Base-by-base conservation (phyloP, 129 eudicot genomes). In the Deinandra increscens region DNA sequence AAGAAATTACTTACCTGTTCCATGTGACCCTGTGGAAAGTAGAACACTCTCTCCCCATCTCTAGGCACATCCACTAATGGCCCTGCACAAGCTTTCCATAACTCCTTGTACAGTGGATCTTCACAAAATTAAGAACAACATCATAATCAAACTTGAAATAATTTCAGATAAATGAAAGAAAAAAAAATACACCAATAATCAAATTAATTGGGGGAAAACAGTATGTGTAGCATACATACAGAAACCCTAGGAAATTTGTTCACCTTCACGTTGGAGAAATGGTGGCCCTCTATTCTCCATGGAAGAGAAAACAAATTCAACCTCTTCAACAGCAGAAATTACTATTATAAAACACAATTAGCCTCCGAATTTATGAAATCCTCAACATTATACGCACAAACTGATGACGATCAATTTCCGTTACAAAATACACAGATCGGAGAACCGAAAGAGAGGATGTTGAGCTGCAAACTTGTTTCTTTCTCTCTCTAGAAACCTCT, bases 61-160 rank as follows among this genome's bases (percentile, higher is more conserved):
- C 61, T 79, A 41, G 98, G 98, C 42, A 92, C 81, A 66, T 88
- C 95, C 71, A 92, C 96, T 60, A 92, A 69, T 42, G 98, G 96
- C 8, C 98, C 98, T 42, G 98, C 98, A 88, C 98, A 92, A 6
- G 95, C 94, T 76, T 74, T 86, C 98, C 98, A 92, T 46, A 92
- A 73, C 84, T 88, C 96, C 33, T 66, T 77, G 66, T 81, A 92
- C 82, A 92, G 51, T 20, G 64, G 83, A 79, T 82, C 94, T 73
- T 68, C 84, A 72, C 22, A 66, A 10, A 72, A 33, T 58, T 42
- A 19, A 56, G 6, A 72, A 64, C 9, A 48, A 11, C 9, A 51
- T 50, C 45, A 49, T 36, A 64, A 54, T 54, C 38, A 59, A 6
- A 76, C 31, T 26, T 26, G 31, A 26, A 26, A n/a, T n/a, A n/a